Percentiles rank a stretch among this genome's conserved stretches.
phyloP scores from a whole-genome alignment of 208 protist species.

The Trypanosoma scelopori region DNA sequence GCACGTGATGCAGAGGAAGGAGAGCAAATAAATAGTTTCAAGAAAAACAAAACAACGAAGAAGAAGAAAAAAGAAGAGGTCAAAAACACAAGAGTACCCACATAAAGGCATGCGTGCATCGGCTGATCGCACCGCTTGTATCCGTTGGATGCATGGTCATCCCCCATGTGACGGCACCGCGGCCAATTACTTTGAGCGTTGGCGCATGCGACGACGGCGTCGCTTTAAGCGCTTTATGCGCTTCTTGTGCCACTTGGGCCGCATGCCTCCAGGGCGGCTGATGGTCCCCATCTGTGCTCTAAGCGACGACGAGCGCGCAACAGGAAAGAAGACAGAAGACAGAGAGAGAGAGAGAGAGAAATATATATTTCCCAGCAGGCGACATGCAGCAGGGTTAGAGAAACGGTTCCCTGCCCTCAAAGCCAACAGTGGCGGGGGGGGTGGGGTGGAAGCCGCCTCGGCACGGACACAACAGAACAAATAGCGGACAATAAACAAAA shows the following conservation, averaged over 20 bases:
- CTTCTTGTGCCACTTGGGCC: constrained; percentile 93
- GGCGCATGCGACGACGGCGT: constrained; percentile 83
- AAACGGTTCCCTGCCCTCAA: background rate
- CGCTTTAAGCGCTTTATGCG: constrained; percentile 91
- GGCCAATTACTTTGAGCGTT: constrained; percentile 83
- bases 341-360: constrained; percentile 4
- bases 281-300: constrained; percentile 73
- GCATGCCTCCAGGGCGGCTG: constrained; percentile 84
- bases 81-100: too few species aligned
- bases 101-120: too few species aligned
- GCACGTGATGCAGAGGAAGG: too few species aligned
- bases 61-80: too few species aligned
- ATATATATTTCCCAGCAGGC: constrained; percentile 2
- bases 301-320: constrained; percentile 17
- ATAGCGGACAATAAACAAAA: background rate
- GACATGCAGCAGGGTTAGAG: background rate
- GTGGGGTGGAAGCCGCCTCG: too few species aligned
- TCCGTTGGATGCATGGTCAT: background rate
- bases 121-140: background rate
- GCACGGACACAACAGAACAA: too few species aligned
- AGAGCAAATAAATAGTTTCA: too few species aligned
- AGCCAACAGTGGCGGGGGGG: constrained; percentile 4
- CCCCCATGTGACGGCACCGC: background rate
- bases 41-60: too few species aligned
- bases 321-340: constrained; percentile 21